Conservation (phyloP, 2,329 filamentous ascomycete genomes). For the Colletotrichum tropicicola region DNA sequence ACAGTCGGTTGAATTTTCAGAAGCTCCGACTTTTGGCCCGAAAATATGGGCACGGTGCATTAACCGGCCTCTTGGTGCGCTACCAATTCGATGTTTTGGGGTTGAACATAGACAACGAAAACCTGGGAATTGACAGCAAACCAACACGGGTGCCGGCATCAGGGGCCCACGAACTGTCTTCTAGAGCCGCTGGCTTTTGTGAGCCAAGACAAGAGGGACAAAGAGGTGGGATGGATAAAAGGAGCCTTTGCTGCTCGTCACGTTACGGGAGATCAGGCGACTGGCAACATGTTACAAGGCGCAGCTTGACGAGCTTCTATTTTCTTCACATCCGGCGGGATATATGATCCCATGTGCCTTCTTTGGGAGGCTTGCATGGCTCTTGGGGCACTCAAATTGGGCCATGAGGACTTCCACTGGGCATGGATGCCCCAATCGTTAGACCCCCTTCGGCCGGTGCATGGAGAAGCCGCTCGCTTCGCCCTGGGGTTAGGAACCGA, state of each 20-base stretch:
- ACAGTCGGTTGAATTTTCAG: conserved; percentile 22
- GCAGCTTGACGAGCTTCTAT: not conserved
- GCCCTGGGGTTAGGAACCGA: not conserved
- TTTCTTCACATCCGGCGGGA: not conserved
- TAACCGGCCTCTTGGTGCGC: conserved; percentile 2
- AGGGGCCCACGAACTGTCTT: not conserved
- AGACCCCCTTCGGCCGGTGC: too few relatives aligned
- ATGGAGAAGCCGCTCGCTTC: not conserved
- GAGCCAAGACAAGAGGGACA: not conserved
- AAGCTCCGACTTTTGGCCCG: conserved; percentile 25
- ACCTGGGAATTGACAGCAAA: not conserved
- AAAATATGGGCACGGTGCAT: conserved; percentile 20
- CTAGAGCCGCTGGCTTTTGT: not conserved
- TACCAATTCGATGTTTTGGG: not conserved
- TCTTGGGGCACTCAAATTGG: not conserved
- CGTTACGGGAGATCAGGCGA: not conserved
- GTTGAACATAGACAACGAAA: not conserved
- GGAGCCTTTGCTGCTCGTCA: not conserved
- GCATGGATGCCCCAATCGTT: too few relatives aligned
- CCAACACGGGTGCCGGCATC: conserved; percentile 14
- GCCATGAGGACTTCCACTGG: too few relatives aligned
- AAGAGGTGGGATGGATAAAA: not conserved
- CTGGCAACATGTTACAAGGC: not conserved
- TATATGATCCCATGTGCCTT: not conserved
- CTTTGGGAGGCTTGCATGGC: not conserved